Percentiles rank a stretch among this genome's conserved stretches.
phyloP scores from a whole-genome alignment of 2,329 filamentous ascomycete species.

The Epichloe glyceriae region DNA sequence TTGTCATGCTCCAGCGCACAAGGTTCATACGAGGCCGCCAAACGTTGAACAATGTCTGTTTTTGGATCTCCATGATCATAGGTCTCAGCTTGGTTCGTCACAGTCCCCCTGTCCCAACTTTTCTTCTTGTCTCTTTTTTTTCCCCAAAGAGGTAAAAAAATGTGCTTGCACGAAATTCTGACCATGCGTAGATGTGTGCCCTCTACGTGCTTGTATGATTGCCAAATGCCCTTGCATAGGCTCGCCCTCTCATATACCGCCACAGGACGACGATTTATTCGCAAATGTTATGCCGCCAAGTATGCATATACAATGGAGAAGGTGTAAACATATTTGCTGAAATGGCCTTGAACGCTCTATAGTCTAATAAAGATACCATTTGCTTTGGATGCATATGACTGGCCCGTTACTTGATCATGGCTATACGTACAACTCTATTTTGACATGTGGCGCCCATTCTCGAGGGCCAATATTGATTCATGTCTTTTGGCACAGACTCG shows the following conservation, averaged over 20 bases:
- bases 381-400: neutral
- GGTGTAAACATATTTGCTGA: no score
- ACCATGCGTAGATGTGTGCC: constrained; percentile 32
- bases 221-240: no score
- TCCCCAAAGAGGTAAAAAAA: neutral
- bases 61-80: constrained; percentile 86
- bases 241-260: no score
- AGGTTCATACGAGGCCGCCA: constrained; percentile 60
- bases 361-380: neutral
- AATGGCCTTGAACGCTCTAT: neutral
- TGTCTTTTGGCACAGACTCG: no score
- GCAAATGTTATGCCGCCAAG: no score
- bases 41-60: constrained; percentile 77
- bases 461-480: no score
- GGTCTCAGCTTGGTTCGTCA: constrained; percentile 63
- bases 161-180: constrained; percentile 8
- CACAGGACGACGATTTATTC: no score
- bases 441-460: no score
- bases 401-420: no score
- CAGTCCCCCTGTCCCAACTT: no score
- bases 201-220: constrained; percentile 36
- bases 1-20: constrained; percentile 81
- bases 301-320: no score
- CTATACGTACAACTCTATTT: no score
- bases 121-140: neutral